A percentile compares a stretch with the other conserved stretches of the same genome.
Conservation (phyloP, 1,284 basidiomycete species). For the Trichosporon ovoides region DNA sequence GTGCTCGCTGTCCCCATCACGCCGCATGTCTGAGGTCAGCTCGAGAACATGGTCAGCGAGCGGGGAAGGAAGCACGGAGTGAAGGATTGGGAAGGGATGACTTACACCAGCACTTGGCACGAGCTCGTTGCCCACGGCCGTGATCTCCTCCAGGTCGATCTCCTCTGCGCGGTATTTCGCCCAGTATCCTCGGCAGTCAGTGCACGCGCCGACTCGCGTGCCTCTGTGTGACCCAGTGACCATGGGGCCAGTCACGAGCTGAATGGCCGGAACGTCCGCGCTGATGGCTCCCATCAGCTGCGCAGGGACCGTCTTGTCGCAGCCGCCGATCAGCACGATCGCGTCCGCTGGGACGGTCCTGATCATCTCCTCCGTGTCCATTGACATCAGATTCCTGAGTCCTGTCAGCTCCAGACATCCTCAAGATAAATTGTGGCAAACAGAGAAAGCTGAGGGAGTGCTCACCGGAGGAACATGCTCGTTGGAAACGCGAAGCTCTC, state of each 20-base stretch:
- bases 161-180: conserved; percentile 39
- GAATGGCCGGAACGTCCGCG: conserved; percentile 41
- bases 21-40: conserved; percentile 41
- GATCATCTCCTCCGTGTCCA: conserved; percentile 48
- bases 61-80: background rate
- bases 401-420: no score
- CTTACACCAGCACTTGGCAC: conserved; percentile 42
- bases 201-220: conserved; percentile 43
- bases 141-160: conserved; percentile 45
- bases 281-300: conserved; percentile 47
- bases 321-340: conserved; percentile 44
- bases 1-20: conserved; percentile 48
- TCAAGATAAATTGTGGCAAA: no score
- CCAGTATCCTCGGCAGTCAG: conserved; percentile 46
- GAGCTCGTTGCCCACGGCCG: conserved; percentile 40
- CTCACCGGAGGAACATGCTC: conserved; percentile 39
- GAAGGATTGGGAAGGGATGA: no score
- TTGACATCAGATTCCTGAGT: conserved; percentile 40
- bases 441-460: no score
- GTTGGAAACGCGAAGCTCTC: conserved; percentile 45
- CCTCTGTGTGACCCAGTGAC: conserved; percentile 42
- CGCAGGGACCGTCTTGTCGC: conserved; percentile 47
- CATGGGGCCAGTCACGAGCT: conserved; percentile 46
- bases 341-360: conserved; percentile 45
- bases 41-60: no score